phyloP scores from a whole-genome alignment of 495 filamentous ascomycete species.

The Chaetomium tenue region DNA sequence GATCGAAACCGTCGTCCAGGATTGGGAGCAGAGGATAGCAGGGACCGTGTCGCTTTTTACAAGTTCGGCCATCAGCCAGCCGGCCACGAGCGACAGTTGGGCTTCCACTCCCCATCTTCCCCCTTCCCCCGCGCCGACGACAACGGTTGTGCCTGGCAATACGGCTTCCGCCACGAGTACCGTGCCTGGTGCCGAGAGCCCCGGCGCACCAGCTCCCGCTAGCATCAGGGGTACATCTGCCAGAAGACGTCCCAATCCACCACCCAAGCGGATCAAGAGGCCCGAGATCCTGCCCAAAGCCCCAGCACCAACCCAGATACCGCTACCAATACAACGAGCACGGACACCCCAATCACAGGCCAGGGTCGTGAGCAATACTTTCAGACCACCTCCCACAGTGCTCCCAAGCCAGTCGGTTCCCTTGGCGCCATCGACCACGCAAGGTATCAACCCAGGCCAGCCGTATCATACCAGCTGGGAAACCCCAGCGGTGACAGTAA shows the following conservation, averaged over 20 bases:
- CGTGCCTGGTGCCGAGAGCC: conserved; percentile 13
- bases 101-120: conserved; percentile 25
- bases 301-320: conserved; percentile 28
- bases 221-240: conserved; percentile 2
- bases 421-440: conserved; percentile 12
- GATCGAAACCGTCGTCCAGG: conserved; percentile 35
- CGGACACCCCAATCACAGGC: conserved; percentile 22
- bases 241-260: conserved; percentile 21
- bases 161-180: neutral
- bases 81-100: conserved; percentile 25
- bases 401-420: conserved; percentile 23
- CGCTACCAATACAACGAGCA: conserved; percentile 26
- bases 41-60: conserved; percentile 28
- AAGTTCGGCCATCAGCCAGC: conserved; percentile 7
- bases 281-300: conserved; percentile 22
- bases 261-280: conserved; percentile 27
- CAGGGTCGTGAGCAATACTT: conserved; percentile 3
- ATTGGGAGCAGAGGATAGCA: conserved; percentile 30
- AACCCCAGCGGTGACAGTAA: conserved; percentile 12
- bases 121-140: conserved; percentile 31
- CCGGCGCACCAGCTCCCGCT: neutral
- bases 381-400: conserved; percentile 10
- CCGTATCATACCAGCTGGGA: conserved; percentile 26
- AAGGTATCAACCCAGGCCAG: conserved; percentile 15
- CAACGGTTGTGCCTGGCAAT: conserved; percentile 22